Evolutionary conservation across 163 green algal species (phyloP), one percentile per base, ranked within the genome.

Genomic region (Scenedesmus sp.): DNA sequence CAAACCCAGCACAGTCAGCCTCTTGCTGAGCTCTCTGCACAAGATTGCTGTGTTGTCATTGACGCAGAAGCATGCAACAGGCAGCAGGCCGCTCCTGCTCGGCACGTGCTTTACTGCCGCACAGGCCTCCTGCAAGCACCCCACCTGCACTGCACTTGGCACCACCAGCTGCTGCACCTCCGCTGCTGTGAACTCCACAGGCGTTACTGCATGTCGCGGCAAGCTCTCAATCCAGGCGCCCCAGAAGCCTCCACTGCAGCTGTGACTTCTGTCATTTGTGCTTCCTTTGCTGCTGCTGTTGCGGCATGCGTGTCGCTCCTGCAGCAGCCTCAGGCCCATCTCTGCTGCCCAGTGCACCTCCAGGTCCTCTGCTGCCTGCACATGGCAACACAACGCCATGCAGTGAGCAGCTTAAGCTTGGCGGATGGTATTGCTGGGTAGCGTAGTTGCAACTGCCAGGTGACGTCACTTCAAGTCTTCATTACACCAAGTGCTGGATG

Each of bases 141-240:
- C 16, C 83, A 89, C 83, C 83, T 89, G 37, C 5, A 89, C 83
- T 37, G 85, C 92, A 37, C 91, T 93, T 78, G 90, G 86, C 43
- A 96, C 91, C 53, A 95, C 93, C 20, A 97, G 87, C 81, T 93
- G 86, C 40, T 82, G 78, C 73, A 96, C 49, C 61, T 93, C 91
- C 15, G 78, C 85, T 26, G 92, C 83, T 42, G 37, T 82, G 83
- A 95, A 94, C 86, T 94, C 86, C 5, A 95, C 88, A 7, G 93
- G 93, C 16, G 93, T 95, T 2, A 91, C 56, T 18, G 90, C 91
- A 3, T 72, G 37, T 0, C 90, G 9, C 18, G 94, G 94, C 76
- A 96, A 88, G 20, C 56, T 73, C 6, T 46, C 61, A 10, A 94
- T 83, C 94, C 94, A 96, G 0, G 87, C 65, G 1, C 61, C 53